Evolutionary conservation across 257 asterid species (phyloP).

Genomic region (Solanum tacnaense): DNA sequence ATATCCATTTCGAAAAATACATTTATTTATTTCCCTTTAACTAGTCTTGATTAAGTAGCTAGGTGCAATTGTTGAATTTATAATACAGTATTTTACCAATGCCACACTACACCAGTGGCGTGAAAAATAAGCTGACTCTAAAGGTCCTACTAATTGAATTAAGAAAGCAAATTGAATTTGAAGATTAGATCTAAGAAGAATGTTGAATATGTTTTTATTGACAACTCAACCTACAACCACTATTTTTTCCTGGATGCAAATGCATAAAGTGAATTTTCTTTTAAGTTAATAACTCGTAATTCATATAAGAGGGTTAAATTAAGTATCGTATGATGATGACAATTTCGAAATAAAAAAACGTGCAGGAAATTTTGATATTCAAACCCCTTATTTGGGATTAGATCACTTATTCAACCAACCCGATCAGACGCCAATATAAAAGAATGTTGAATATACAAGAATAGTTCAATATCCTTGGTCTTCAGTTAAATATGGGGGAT

Average conservation of each 20-base stretch:
- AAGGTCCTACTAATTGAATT: neutral
- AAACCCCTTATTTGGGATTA: neutral
- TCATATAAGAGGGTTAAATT: too few species aligned
- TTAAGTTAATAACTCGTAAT: neutral
- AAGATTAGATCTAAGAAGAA: neutral
- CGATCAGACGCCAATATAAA: too few species aligned
- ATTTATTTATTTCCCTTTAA: neutral
- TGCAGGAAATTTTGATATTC: neutral
- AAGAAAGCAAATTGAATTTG: neutral
- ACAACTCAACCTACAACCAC: neutral
- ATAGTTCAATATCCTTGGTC: neutral
- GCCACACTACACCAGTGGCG: neutral
- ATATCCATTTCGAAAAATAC: neutral
- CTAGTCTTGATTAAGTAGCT: neutral
- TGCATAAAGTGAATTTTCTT: neutral
- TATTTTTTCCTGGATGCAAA: neutral
- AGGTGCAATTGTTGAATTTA: neutral
- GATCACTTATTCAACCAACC: neutral
- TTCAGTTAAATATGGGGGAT: neutral
- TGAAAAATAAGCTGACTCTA: neutral
- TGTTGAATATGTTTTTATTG: neutral
- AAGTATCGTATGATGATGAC: neutral
- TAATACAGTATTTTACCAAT: neutral
- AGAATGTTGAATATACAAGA: neutral
- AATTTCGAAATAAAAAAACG: accelerated